These are phyloP conservation scores for Choiromyces venosus DNA, from an alignment of 495 filamentous ascomycete species.

Conservation along the genomic window DNA sequence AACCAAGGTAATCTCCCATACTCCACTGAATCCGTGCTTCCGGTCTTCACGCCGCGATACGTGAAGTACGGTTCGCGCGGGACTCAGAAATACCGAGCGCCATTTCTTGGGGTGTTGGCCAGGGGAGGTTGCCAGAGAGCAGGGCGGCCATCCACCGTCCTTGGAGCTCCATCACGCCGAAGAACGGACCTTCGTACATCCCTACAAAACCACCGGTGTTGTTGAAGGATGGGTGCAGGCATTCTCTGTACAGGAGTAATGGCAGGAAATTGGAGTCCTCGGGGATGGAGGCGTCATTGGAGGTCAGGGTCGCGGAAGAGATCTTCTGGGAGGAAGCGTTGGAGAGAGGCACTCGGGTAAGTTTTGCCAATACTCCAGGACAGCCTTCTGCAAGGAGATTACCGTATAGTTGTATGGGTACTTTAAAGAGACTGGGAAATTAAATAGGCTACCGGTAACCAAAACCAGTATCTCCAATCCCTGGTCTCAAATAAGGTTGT, in stretches of 20 bases:
- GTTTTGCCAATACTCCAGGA: neutral
- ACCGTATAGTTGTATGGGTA: neutral
- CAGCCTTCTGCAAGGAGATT: neutral
- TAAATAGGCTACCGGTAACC: too few species aligned
- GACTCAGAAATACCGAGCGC: constrained; percentile 36
- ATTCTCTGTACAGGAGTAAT: constrained; percentile 61
- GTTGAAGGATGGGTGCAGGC: constrained; percentile 55
- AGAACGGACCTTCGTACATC: constrained; percentile 80
- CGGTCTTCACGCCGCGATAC: constrained; percentile 16
- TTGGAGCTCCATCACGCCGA: constrained; percentile 84
- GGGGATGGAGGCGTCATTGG: constrained; percentile 1
- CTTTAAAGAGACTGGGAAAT: neutral
- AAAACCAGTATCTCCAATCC: too few species aligned
- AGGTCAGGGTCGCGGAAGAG: constrained; percentile 45
- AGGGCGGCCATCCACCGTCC: constrained; percentile 56
- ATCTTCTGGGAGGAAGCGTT: constrained; percentile 53
- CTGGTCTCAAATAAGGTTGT: too few species aligned
- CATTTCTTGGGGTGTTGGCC: constrained; percentile 25
- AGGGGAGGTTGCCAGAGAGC: constrained; percentile 42
- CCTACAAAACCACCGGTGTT: constrained; percentile 70
- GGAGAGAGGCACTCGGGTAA: constrained; percentile 56
- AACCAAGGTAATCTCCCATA: constrained; percentile 72
- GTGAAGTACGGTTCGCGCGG: constrained; percentile 35
- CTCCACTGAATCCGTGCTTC: constrained; percentile 27
- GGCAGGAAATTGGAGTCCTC: constrained; percentile 53